Percentiles rank a stretch among this genome's conserved stretches.
Evolutionary conservation across 805 yeast species (phyloP).

Genomic region (Wickerhamiella shivajii): DNA sequence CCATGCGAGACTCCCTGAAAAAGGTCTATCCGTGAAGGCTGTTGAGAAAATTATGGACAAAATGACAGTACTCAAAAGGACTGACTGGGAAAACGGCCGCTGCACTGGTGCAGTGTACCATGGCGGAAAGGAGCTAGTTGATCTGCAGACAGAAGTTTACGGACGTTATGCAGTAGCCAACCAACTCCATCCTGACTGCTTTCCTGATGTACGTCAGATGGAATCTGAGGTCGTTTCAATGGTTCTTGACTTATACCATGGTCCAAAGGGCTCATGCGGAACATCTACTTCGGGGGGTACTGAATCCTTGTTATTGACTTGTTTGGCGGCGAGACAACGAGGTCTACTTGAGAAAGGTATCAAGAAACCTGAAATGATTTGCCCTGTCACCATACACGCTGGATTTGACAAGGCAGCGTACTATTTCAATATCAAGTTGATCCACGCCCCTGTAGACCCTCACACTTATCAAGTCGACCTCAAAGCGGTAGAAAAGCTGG

Average conservation of each 20-base stretch:
- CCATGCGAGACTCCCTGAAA: constrained; percentile 35
- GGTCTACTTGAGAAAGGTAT: constrained; percentile 42
- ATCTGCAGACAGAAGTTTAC: constrained; percentile 65
- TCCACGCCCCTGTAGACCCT: constrained; percentile 65
- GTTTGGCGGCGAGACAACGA: constrained; percentile 74
- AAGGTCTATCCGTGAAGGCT: constrained; percentile 37
- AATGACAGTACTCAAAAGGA: constrained; percentile 34
- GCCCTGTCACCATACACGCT: constrained; percentile 86
- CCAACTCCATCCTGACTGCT: constrained; percentile 92
- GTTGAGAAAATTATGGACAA: constrained; percentile 39
- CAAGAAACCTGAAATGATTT: constrained; percentile 66
- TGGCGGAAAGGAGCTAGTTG: constrained; percentile 69
- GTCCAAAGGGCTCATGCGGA: constrained; percentile 63
- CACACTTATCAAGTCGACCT: constrained; percentile 53
- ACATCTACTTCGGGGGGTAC: constrained; percentile 91
- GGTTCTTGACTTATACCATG: constrained; percentile 70
- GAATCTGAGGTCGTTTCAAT: constrained; percentile 88
- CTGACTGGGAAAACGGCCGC: constrained; percentile 73
- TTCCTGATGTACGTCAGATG: constrained; percentile 93
- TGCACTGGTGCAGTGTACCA: constrained; percentile 95
- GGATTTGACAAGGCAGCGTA: constrained; percentile 87
- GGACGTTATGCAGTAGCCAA: constrained; percentile 71
- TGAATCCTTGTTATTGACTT: constrained; percentile 75
- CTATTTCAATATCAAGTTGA: constrained; percentile 75
- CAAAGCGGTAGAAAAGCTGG: constrained; percentile 42